phyloP scores from a whole-genome alignment of 1,284 basidiomycete genomes.

The Kwoniella shivajii region DNA sequence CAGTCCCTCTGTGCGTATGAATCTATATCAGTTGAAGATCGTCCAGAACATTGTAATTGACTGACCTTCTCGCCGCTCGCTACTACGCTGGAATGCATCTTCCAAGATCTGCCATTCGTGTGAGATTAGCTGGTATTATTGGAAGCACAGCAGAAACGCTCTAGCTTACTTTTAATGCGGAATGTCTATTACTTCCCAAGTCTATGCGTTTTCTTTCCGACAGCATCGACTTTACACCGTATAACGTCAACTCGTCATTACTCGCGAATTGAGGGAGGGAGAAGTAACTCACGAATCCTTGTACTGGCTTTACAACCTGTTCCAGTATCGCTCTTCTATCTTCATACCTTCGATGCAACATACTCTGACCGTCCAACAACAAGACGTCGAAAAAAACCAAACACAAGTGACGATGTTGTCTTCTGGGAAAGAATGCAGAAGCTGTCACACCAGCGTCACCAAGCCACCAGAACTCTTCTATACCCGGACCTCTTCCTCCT shows the following conservation, averaged over 20 bases:
- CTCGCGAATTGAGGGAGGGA: background rate
- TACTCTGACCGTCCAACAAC: constrained; percentile 62
- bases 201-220: constrained; percentile 60
- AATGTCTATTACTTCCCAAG: constrained; percentile 34
- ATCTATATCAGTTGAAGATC: constrained; percentile 1
- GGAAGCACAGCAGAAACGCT: background rate
- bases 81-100: constrained; percentile 59
- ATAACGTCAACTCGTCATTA: background rate
- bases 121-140: too few species aligned
- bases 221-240: constrained; percentile 57
- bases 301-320: constrained; percentile 58
- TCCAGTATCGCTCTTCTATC: constrained; percentile 66
- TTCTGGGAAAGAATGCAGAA: constrained; percentile 1
- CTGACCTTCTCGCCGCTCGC: constrained; percentile 56
- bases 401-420: constrained; percentile 62
- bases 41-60: constrained; percentile 13
- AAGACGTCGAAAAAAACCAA: constrained; percentile 84
- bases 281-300: constrained; percentile 58
- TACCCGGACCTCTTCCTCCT: constrained; percentile 45
- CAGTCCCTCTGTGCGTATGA: constrained; percentile 59
- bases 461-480: constrained; percentile 58
- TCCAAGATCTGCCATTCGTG: constrained; percentile 48
- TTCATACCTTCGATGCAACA: constrained; percentile 63
- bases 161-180: constrained; percentile 14
- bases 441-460: constrained; percentile 37